A percentile compares a stretch with the other conserved stretches of the same genome.
phyloP scores from a whole-genome alignment of 2,329 filamentous ascomycete species.

The Neonectria neomacrospora region DNA sequence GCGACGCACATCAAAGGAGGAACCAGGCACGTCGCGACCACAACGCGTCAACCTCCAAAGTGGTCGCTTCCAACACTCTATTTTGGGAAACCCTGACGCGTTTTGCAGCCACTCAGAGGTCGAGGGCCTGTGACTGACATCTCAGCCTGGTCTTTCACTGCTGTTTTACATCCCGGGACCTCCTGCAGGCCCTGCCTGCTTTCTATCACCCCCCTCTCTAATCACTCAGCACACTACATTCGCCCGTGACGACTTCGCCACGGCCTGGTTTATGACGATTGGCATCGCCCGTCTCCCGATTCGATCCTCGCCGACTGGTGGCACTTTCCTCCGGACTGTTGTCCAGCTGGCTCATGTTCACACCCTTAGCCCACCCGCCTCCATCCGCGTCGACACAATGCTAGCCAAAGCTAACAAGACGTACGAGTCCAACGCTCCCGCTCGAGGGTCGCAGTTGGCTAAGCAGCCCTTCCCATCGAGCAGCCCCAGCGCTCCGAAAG shows the following conservation, averaged over 20 bases:
- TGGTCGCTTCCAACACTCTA: constrained; percentile 15
- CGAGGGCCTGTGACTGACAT: constrained; percentile 19
- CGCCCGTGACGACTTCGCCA: constrained; percentile 3
- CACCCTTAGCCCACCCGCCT: constrained; percentile 27
- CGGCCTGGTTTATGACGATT: constrained; percentile 50
- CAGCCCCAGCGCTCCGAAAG: constrained; percentile 58
- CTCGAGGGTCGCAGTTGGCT: constrained; percentile 51
- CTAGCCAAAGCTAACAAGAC: constrained; percentile 51
- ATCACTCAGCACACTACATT: neutral
- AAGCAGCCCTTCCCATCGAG: constrained; percentile 69
- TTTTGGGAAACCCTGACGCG: constrained; percentile 29
- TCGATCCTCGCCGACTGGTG: constrained; percentile 52
- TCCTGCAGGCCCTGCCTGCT: constrained; percentile 3
- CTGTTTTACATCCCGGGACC: neutral
- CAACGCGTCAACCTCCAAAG: constrained; percentile 33
- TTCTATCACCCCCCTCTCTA: constrained; percentile 10
- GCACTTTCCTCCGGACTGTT: constrained; percentile 41
- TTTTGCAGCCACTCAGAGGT: constrained; percentile 27
- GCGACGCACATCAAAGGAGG: constrained; percentile 26
- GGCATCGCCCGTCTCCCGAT: constrained; percentile 46
- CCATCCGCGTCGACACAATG: constrained; percentile 46
- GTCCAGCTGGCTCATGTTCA: constrained; percentile 41
- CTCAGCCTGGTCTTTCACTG: neutral
- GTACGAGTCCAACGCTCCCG: constrained; percentile 53
- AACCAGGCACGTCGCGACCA: constrained; percentile 32